phyloP scores from a whole-genome alignment of 345 rosid species.

The Acer negundo region DNA sequence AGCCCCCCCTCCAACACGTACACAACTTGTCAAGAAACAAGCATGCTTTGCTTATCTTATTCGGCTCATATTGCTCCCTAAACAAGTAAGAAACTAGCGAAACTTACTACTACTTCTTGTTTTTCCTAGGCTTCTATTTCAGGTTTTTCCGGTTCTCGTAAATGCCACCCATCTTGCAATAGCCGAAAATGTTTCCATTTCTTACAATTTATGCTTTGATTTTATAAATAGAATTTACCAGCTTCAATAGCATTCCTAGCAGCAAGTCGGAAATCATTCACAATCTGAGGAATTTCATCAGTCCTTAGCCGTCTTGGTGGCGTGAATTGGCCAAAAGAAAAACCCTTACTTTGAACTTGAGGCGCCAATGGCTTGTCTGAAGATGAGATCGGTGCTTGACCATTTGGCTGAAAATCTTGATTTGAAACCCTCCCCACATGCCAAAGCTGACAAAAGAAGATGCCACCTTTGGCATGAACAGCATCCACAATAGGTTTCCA shows the following conservation, averaged over 20 bases:
- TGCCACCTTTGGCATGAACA: too few species aligned
- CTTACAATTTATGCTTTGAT: too few species aligned
- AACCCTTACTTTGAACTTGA: conserved; percentile 37
- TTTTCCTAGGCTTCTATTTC: too few species aligned
- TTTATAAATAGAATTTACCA: conserved; percentile 37
- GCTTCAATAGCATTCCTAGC: conserved; percentile 83
- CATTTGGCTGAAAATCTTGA: conserved; percentile 62
- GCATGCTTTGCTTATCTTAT: too few species aligned
- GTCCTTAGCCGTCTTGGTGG: conserved; percentile 58
- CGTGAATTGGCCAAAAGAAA: conserved; percentile 38
- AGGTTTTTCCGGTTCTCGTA: too few species aligned
- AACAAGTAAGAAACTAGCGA: background rate
- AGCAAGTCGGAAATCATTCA: conserved; percentile 69
- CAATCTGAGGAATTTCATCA: conserved; percentile 65
- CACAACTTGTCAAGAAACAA: background rate
- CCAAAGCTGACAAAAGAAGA: too few species aligned
- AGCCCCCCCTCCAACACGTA: too few species aligned
- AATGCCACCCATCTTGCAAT: too few species aligned
- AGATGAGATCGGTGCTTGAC: conserved; percentile 7
- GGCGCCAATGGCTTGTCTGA: conserved; percentile 61
- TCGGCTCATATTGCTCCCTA: background rate
- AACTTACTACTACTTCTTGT: background rate
- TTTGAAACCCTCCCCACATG: too few species aligned
- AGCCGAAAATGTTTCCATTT: background rate
- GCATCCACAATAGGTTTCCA: too few species aligned